phyloP scores from a whole-genome alignment of 306 rosid genomes.

The Acacia crassicarpa region DNA sequence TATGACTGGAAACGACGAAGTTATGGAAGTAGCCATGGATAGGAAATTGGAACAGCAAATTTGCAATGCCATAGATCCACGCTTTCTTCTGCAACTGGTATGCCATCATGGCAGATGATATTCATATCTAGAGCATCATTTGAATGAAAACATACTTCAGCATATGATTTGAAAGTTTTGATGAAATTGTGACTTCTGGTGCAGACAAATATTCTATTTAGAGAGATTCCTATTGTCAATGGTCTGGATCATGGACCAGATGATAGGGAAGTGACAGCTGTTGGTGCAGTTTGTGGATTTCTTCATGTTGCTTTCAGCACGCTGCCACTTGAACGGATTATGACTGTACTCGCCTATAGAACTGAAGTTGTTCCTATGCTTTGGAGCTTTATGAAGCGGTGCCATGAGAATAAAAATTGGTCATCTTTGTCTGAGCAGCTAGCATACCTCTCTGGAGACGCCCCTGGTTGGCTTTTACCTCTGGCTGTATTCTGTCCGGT shows the following conservation, averaged over 20 bases:
- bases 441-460: slow-evolving; percentile 79
- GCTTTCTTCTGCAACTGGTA: slow-evolving; percentile 91
- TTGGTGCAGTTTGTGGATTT: slow-evolving; percentile 90
- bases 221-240: slow-evolving; percentile 60
- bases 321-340: slow-evolving; percentile 81
- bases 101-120: slow-evolving; percentile 27
- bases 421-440: slow-evolving; percentile 68
- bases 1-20: slow-evolving; percentile 55
- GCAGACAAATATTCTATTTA: slow-evolving; percentile 83
- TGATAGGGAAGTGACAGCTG: slow-evolving; percentile 80
- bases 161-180: slow-evolving; percentile 15
- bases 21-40: slow-evolving; percentile 55
- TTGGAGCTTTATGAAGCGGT: slow-evolving; percentile 90
- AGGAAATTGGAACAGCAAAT: slow-evolving; percentile 76
- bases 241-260: slow-evolving; percentile 53
- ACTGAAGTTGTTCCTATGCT: slow-evolving; percentile 93
- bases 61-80: slow-evolving; percentile 70
- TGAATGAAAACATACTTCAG: slow-evolving; percentile 17
- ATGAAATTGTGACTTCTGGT: slow-evolving; percentile 27
- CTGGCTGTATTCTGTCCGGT: slow-evolving; percentile 96
- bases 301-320: slow-evolving; percentile 79
- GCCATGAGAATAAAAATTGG: slow-evolving; percentile 90
- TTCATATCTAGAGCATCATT: not conserved
- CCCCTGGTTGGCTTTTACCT: slow-evolving; percentile 96
- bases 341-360: slow-evolving; percentile 94